Evolutionary conservation across 164 flowering plant genomes (phyloP).

Genomic region (Brasenia schreberi): DNA sequence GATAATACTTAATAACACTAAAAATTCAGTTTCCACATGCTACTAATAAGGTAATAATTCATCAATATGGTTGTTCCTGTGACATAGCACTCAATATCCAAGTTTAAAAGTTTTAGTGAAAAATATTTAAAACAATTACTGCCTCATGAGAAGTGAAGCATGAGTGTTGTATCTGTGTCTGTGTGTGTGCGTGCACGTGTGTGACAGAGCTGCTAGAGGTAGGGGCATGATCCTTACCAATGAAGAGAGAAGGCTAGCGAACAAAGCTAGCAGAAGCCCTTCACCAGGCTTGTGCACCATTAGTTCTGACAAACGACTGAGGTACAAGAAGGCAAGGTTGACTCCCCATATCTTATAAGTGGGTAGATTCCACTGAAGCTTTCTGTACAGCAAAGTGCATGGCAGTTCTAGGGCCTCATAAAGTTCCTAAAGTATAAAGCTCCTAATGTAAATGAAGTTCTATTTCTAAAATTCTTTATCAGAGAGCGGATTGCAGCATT

Average conservation of each 20-base stretch:
- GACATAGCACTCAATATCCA: background rate
- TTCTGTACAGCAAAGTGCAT: slow-evolving; percentile 38
- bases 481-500: too few relatives aligned
- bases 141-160: background rate
- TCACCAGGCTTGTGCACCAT: slow-evolving; percentile 62
- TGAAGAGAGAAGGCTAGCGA: slow-evolving; percentile 47
- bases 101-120: background rate
- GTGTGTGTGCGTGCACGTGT: too few relatives aligned
- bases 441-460: too few relatives aligned
- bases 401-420: slow-evolving; percentile 43
- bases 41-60: too few relatives aligned
- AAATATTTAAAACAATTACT: too few relatives aligned
- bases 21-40: too few relatives aligned
- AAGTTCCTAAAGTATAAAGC: too few relatives aligned
- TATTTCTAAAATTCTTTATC: too few relatives aligned
- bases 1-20: too few relatives aligned
- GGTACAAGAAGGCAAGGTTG: slow-evolving; percentile 21
- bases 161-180: background rate
- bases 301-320: slow-evolving; percentile 51
- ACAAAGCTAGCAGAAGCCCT: slow-evolving; percentile 25
- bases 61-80: too few relatives aligned
- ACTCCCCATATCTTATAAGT: slow-evolving; percentile 48
- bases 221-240: slow-evolving; percentile 19
- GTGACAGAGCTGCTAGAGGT: too few relatives aligned
- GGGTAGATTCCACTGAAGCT: slow-evolving; percentile 41